Base-by-base conservation (phyloP, 129 eudicot species). In the Lactuca saligna region DNA sequence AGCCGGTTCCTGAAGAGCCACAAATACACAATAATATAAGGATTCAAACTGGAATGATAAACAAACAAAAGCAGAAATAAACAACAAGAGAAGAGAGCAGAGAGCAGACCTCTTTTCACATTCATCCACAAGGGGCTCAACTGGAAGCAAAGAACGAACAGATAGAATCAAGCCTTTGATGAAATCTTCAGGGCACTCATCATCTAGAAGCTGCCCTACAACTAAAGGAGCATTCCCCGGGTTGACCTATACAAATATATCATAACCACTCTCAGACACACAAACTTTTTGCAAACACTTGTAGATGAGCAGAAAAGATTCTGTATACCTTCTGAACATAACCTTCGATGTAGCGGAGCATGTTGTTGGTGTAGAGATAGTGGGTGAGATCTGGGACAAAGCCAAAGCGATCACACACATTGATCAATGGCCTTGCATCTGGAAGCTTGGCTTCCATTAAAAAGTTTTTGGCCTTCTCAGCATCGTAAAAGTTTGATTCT, bases 131-230 rank as follows among this genome's bases (percentile, higher is more conserved):
- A 92, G 86, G 33, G 98, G 98, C 78, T 92, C 98, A 73, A 92
- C 98, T 42, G 98, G 98, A 83, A 92, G 98, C 54, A 92, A 82
- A 60, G 98, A 92, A 15, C 98, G 95, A 33, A 92, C 98, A 32
- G 98, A 92, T 33, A 92, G 81, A 53, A 92, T 92, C 62, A 92
- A 80, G 50, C 98, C 98, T 79, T 92, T 92, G 51, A 92, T 92
- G 78, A 92, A 92, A 89, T 92, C 98, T 81, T 92, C 98, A 61
- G 98, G 98, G 31, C 98, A 92, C 78, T 92, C 98, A n/a, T 92
- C 98, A 72, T 92, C 98, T 46, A 92, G 70, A 17, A 92, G 91
- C 78, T 92, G 98, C 61, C 98, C 98, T 8, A 92, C 98, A 77
- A 92, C 98, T 83, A 92, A 74, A 55, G 98, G 98, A 56, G 98